Evolutionary conservation across 345 rosid genomes (phyloP).

Genomic region (Hibiscus tridactylites): DNA sequence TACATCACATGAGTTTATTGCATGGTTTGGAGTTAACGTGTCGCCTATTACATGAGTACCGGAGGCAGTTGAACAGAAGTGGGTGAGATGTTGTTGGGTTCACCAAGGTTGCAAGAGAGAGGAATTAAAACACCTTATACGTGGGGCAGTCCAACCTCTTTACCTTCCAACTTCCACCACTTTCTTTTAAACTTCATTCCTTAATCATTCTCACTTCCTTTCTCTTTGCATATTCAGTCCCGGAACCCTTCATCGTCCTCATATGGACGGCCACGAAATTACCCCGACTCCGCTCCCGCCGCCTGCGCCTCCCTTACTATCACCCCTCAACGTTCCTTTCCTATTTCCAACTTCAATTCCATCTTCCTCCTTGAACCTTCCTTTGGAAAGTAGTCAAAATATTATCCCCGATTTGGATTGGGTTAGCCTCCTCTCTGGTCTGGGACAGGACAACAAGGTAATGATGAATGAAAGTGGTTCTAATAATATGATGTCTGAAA

Average conservation of each 20-base stretch:
- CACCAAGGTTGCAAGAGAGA: constrained; percentile 18
- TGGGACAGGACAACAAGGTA: constrained; percentile 14
- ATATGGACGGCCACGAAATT: constrained; percentile 32
- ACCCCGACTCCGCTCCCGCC: constrained; percentile 6
- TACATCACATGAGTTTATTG: neutral
- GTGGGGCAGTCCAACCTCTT: constrained; percentile 45
- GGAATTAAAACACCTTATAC: neutral
- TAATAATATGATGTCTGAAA: constrained; percentile 11
- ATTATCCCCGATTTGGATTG: constrained; percentile 36
- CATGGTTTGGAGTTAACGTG: constrained; percentile 35
- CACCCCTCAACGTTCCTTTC: constrained; percentile 20
- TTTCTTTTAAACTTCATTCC: constrained; percentile 5
- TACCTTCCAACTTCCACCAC: constrained; percentile 36
- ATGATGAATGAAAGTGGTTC: constrained; percentile 16
- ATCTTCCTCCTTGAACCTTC: constrained; percentile 17
- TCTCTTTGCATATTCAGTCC: neutral
- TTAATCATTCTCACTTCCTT: constrained; percentile 19
- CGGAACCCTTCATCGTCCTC: neutral
- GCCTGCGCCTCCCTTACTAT: constrained; percentile 6
- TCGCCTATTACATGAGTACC: constrained; percentile 13
- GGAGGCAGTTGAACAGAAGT: constrained; percentile 62
- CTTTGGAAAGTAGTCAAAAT: constrained; percentile 19
- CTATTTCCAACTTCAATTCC: constrained; percentile 23
- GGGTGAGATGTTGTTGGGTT: constrained; percentile 60
- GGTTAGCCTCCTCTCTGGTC: constrained; percentile 40